Percentiles rank a stretch among this genome's conserved stretches.
Evolutionary conservation across 2,329 filamentous ascomycete genomes (phyloP).

Genomic region (Corynespora cassiicola): DNA sequence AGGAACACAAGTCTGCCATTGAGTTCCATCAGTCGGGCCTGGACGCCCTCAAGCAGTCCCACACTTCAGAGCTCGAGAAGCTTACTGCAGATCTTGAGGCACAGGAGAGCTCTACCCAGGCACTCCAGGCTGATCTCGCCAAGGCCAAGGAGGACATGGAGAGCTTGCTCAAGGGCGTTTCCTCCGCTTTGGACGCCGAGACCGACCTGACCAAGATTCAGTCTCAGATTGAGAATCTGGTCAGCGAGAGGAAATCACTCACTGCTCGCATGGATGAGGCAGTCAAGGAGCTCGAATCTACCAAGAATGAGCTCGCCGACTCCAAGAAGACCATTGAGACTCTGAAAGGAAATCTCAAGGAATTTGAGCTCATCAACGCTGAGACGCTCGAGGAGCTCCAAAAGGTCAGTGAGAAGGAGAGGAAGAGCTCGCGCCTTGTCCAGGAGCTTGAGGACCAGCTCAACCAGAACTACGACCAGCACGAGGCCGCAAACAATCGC

Average conservation of each 20-base stretch:
- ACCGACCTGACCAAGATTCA: slow-evolving; percentile 52
- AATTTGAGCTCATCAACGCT: slow-evolving; percentile 58
- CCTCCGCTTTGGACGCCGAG: slow-evolving; percentile 68
- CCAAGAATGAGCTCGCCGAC: slow-evolving; percentile 51
- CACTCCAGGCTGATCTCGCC: slow-evolving; percentile 63
- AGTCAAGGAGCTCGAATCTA: slow-evolving; percentile 49
- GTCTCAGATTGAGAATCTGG: slow-evolving; percentile 50
- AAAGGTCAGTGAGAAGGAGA: slow-evolving; percentile 69
- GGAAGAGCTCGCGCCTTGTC: slow-evolving; percentile 89
- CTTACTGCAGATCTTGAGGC: slow-evolving; percentile 40
- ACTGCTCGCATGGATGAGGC: slow-evolving; percentile 50
- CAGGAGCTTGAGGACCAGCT: slow-evolving; percentile 98
- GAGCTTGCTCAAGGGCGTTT: slow-evolving; percentile 70
- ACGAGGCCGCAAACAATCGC: slow-evolving; percentile 82
- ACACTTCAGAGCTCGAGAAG: slow-evolving; percentile 62
- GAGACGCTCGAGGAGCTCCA: slow-evolving; percentile 65
- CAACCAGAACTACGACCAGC: slow-evolving; percentile 92
- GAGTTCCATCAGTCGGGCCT: slow-evolving; percentile 62
- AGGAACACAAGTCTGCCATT: slow-evolving; percentile 62
- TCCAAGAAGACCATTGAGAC: slow-evolving; percentile 45
- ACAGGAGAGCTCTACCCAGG: slow-evolving; percentile 37
- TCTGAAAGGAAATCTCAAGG: slow-evolving; percentile 52
- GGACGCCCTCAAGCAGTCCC: slow-evolving; percentile 59
- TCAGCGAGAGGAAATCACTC: slow-evolving; percentile 54
- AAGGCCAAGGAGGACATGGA: slow-evolving; percentile 65